Conservation (phyloP, 2,329 filamentous ascomycete species). For the Dactylellina drechsleri region DNA sequence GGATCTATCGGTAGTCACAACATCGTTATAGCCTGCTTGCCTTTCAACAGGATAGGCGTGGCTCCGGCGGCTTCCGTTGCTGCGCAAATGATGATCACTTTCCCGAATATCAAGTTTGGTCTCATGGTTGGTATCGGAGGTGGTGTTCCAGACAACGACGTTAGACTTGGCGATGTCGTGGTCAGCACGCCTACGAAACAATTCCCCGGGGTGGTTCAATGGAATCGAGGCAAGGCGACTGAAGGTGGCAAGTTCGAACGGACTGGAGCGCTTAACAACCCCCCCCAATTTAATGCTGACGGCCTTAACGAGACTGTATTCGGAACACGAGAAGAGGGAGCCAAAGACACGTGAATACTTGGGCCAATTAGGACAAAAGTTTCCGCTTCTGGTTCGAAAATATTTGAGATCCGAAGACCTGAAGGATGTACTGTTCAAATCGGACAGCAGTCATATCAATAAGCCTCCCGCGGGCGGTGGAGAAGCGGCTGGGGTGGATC, state of each 20-base stretch:
- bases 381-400: too few species aligned
- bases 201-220: neutral
- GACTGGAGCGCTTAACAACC: neutral
- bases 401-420: too few species aligned
- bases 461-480: too few species aligned
- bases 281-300: neutral
- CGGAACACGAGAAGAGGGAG: neutral
- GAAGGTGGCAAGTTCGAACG: neutral
- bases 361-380: too few species aligned
- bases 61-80: neutral
- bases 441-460: too few species aligned
- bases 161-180: neutral
- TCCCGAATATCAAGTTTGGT: neutral
- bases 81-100: neutral
- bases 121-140: neutral
- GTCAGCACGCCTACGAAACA: neutral
- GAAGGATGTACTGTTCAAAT: too few species aligned
- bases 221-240: neutral
- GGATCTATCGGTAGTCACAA: neutral
- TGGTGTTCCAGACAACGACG: neutral
- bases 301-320: neutral
- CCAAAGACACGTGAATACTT: neutral
- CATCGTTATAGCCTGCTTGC: neutral
- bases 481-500: too few species aligned
- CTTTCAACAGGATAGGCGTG: neutral